Evolutionary conservation across 441 rosid species (phyloP).

Genomic region (Syzygium malaccense): DNA sequence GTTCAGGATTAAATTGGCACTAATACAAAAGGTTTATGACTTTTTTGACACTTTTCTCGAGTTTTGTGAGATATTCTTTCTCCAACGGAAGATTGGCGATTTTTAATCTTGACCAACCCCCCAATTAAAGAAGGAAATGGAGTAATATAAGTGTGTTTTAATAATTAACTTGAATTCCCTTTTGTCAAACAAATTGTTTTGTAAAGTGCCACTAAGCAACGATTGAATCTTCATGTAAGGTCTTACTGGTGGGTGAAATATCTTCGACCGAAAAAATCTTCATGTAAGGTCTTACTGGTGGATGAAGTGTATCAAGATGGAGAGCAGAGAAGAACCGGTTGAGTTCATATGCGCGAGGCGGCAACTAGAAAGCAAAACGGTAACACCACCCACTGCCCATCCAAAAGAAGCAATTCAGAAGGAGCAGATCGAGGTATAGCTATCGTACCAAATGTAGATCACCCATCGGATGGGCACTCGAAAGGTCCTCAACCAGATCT

Average conservation of each 20-base stretch:
- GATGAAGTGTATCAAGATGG: background rate
- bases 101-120: background rate
- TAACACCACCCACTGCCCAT: background rate
- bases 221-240: background rate
- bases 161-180: background rate
- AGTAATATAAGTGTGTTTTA: background rate
- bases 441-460: background rate
- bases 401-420: background rate
- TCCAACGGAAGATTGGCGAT: background rate
- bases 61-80: background rate
- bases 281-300: background rate
- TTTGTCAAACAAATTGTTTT: background rate
- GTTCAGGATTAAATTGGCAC: too few species aligned
- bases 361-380: background rate
- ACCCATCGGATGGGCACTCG: background rate
- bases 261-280: background rate
- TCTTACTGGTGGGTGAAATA: background rate
- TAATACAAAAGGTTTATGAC: too few species aligned
- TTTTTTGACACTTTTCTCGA: background rate
- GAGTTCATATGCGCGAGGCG: background rate
- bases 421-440: background rate
- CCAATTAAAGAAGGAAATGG: background rate
- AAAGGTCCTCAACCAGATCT: conserved; percentile 1
- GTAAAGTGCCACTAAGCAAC: background rate
- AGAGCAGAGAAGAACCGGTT: background rate